phyloP scores from a whole-genome alignment of 306 rosid species.

The Pyrus betulifolia region DNA sequence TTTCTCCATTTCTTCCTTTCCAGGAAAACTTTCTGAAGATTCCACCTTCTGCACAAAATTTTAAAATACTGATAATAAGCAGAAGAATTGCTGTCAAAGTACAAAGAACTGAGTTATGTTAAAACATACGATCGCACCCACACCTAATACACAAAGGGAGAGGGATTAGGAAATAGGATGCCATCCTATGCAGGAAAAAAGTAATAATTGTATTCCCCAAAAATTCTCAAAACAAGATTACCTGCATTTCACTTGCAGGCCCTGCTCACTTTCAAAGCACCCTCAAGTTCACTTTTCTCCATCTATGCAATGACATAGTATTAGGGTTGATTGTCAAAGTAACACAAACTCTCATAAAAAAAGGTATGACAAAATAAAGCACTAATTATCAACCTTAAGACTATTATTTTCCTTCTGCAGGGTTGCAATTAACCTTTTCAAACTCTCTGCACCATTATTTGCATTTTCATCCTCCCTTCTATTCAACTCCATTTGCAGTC shows the following conservation, averaged over 20 bases:
- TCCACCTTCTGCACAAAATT: conserved; percentile 34
- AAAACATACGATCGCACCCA: background rate
- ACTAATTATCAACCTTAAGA: conserved; percentile 60
- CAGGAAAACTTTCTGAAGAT: conserved; percentile 49
- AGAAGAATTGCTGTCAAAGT: background rate
- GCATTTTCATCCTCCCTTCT: conserved; percentile 36
- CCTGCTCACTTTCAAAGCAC: conserved; percentile 45
- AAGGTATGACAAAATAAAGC: background rate
- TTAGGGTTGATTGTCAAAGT: conserved; percentile 14
- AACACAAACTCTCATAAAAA: conserved; percentile 1
- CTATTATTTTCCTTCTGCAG: conserved; percentile 64
- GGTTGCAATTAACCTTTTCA: conserved; percentile 47
- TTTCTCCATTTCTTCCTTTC: conserved; percentile 73
- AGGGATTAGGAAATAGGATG: background rate
- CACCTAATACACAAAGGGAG: background rate
- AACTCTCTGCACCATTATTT: conserved; percentile 30
- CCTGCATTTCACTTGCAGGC: conserved; percentile 35
- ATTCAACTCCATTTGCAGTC: conserved; percentile 59
- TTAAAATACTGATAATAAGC: background rate
- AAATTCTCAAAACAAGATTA: conserved; percentile 12
- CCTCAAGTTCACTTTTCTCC: conserved; percentile 71
- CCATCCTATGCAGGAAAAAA: background rate
- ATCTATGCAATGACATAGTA: conserved; percentile 32
- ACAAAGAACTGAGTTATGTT: background rate
- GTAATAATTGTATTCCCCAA: background rate